Base-by-base conservation (phyloP, 768 basidiomycete genomes). In the Phaffia australis region DNA sequence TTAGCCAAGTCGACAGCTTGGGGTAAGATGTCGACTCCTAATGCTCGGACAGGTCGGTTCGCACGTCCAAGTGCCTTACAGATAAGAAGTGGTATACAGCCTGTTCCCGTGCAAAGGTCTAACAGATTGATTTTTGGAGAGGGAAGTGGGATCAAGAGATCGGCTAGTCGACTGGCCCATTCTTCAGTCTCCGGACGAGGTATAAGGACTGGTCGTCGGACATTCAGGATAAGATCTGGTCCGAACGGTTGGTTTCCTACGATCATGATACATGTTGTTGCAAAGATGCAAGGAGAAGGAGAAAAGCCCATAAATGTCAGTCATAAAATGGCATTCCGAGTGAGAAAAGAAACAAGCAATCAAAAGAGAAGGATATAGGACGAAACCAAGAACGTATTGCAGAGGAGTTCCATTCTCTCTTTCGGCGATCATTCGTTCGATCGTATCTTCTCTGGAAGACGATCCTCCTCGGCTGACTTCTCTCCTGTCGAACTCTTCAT, bases 111-210 rank as follows among this genome's bases (percentile, higher is more conserved):
- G 75, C 93, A 91, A 55, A 98, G 83, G 77, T 99, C 94, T 42
- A 97, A 54, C 9, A 23, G n/a, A 15, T 32, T 9, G 1, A 29
- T 27, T 29, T 9, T 64, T 8, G 32, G 63, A 18, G 27, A 57
- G 70, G 70, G 19, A 76, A 9, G 80, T 80, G 63, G 72, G 32
- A 42, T 11, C 35, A 42, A 42, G 11, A 42, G 35, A 15, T 2
- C 75, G 60, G 83, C 71, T 64, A 91, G 81, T 60, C 80, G 81
- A 11, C 83, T 75, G 8, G 85, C 79, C 87, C 87, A 89, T 70
- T 89, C 77, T 73, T 95, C 90, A 0, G 94, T 99, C 76, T 99
- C 94, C 54, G 92, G 88, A 18, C 94, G 86, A 16, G 94, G 94
- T 52, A 98, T 97, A 70, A 98, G 84, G 21, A 86, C 84, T 1